These are phyloP conservation scores for Torulaspora maleeae DNA, from an alignment of 805 yeast genomes.

Conservation along the genomic window DNA sequence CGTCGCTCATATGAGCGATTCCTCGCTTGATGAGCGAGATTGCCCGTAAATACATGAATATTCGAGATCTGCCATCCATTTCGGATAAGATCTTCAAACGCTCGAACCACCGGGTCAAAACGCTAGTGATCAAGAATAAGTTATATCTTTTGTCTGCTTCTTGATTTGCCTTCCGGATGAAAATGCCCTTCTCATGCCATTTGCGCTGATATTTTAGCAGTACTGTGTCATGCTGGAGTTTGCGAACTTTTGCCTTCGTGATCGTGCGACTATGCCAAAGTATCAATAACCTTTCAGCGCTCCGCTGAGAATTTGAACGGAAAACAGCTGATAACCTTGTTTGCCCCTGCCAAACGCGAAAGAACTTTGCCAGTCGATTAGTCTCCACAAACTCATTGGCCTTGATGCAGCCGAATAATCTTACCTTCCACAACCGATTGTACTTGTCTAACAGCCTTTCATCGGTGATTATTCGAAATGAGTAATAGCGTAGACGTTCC, in stretches of 20 bases:
- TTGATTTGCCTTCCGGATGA: not conserved
- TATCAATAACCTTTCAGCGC: not conserved
- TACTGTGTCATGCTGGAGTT: not conserved
- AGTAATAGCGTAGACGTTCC: slow-evolving; percentile 15
- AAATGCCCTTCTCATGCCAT: slow-evolving; percentile 6
- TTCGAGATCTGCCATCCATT: slow-evolving; percentile 12
- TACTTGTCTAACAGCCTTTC: slow-evolving; percentile 5
- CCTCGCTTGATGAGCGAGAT: slow-evolving; percentile 12
- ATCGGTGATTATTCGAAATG: slow-evolving; percentile 9
- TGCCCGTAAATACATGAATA: slow-evolving; percentile 13
- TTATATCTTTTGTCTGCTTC: slow-evolving; percentile 3
- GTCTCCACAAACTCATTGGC: slow-evolving; percentile 5
- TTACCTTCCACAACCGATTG: slow-evolving; percentile 11
- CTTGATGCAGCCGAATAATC: slow-evolving; percentile 5
- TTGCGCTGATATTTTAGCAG: not conserved
- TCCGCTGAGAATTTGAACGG: not conserved
- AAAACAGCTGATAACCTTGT: not conserved
- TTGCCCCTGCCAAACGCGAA: slow-evolving; percentile 6
- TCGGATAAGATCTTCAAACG: slow-evolving; percentile 1
- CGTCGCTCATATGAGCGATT: slow-evolving; percentile 9
- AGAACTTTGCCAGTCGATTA: not conserved
- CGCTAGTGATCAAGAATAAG: not conserved
- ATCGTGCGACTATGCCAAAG: slow-evolving; percentile 3
- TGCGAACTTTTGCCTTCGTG: not conserved
- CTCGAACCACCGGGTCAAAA: slow-evolving; percentile 4